These are phyloP conservation scores for Candida silvatica DNA, from an alignment of 805 yeast species.

Conservation along the genomic window DNA sequence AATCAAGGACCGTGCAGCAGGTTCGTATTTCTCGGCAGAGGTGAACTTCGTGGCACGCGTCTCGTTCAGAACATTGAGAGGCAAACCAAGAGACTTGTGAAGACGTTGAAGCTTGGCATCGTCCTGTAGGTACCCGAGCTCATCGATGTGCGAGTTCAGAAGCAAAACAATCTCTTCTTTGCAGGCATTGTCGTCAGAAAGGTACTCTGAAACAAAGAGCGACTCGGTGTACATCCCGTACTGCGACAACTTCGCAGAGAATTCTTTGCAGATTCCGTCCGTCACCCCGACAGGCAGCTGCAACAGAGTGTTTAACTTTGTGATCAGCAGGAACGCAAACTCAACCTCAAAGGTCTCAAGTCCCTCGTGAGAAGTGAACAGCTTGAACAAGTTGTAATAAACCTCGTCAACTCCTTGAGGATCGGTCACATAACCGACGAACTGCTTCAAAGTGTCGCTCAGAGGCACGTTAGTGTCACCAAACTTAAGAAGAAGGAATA, in stretches of 20 bases:
- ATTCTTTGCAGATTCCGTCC: slow-evolving; percentile 17
- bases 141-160: slow-evolving; percentile 26
- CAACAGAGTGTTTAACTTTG: slow-evolving; percentile 17
- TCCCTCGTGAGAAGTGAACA: slow-evolving; percentile 7
- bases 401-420: neutral
- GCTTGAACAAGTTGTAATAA: slow-evolving; percentile 10
- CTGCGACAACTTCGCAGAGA: slow-evolving; percentile 44
- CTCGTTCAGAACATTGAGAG: slow-evolving; percentile 38
- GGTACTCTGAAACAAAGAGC: slow-evolving; percentile 52
- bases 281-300: slow-evolving; percentile 5
- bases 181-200: slow-evolving; percentile 38
- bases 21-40: slow-evolving; percentile 39
- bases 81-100: slow-evolving; percentile 35
- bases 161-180: slow-evolving; percentile 30
- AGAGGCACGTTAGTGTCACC: slow-evolving; percentile 38
- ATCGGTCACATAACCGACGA: slow-evolving; percentile 6
- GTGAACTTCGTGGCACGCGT: slow-evolving; percentile 54
- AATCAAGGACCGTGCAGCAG: slow-evolving; percentile 53
- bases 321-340: slow-evolving; percentile 17
- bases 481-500: slow-evolving; percentile 56
- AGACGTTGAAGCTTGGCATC: slow-evolving; percentile 27
- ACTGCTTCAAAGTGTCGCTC: slow-evolving; percentile 22
- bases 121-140: slow-evolving; percentile 20
- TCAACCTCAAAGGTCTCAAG: slow-evolving; percentile 11
- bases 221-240: slow-evolving; percentile 50